Base-by-base conservation (phyloP, 2,329 filamentous ascomycete genomes). In the Aspergillus quadricinctus region DNA sequence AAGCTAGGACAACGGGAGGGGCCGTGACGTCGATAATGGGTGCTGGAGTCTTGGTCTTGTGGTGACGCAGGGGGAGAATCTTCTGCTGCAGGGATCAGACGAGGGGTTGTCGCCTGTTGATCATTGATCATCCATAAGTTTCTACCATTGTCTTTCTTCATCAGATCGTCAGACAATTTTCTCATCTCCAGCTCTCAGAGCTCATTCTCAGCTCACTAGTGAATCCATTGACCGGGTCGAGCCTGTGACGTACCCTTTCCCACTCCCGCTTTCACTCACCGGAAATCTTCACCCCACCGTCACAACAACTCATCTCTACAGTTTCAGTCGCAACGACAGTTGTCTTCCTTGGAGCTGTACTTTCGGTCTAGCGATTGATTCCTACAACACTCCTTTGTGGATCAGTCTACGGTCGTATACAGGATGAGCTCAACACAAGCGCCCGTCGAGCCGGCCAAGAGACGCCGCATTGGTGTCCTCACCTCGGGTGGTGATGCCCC, bases 401-500 rank as follows among this genome's bases (percentile, higher is more conserved):
- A 52, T 35, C 8, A 40, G 14, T 53, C 14, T 50, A 23, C n/a
- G n/a, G 52, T 61, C 56, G 37, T 49, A 54, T 48, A 52, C 57
- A 59, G 49, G 55, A 64, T 64, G 64, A 56, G 61, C 50, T 40
- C 62, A 45, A 49, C 59, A 50, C 52, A 64, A 49, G 43, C 54
- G 35, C 57, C 62, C 54, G 54, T 59, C 29, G 58, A 61, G 19
- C 62, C 65, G 60, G 71, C 75, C 63, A 80, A 79, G 71, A 83
- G 81, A 72, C 83, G 85, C 69, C 80, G 83, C 62, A 93, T 97
- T 72, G 92, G 88, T 63, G 86, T 97, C 74, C 91, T 97, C 88
- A 97, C 92, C 69, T 95, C 90, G 65, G 92, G 92, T 70, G 92
- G 92, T 69, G 92, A 97, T 81, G 90, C 91, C 63, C 92, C 91